Conservation (phyloP, 345 rosid genomes). For the Viola odorata region DNA sequence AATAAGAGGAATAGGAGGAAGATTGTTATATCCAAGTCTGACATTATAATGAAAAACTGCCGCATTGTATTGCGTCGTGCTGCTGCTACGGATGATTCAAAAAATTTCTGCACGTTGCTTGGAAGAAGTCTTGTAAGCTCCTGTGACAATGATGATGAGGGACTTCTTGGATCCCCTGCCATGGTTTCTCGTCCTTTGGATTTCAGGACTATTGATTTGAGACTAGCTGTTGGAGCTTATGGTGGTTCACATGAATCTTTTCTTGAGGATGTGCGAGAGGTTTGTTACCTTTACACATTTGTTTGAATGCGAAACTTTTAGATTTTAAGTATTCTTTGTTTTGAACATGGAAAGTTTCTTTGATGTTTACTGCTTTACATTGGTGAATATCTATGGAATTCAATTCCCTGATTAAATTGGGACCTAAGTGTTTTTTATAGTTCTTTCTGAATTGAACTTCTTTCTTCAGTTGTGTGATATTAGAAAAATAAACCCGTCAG, state of each 20-base stretch:
- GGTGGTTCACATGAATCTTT: conserved; percentile 83
- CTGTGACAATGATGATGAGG: conserved; percentile 84
- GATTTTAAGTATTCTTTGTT: conserved; percentile 13
- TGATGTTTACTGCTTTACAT: conserved; percentile 4
- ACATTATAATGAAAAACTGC: conserved; percentile 80
- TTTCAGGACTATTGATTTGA: conserved; percentile 91
- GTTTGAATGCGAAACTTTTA: not conserved
- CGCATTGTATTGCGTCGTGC: conserved; percentile 72
- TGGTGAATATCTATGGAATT: not conserved
- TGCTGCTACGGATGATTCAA: conserved; percentile 80
- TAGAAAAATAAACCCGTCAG: too few relatives aligned
- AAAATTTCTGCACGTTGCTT: conserved; percentile 79
- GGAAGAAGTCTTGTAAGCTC: conserved; percentile 68
- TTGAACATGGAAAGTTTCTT: not conserved
- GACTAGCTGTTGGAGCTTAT: conserved; percentile 88
- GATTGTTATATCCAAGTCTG: conserved; percentile 50
- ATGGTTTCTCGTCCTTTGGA: conserved; percentile 94
- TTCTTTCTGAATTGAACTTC: not conserved
- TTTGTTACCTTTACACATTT: conserved; percentile 20
- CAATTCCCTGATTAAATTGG: not conserved
- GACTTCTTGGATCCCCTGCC: conserved; percentile 94
- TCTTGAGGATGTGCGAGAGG: conserved; percentile 96
- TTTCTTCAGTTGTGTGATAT: not conserved
- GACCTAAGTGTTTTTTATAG: not conserved
- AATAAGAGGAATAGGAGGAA: conserved; percentile 47